These are phyloP conservation scores for Omphalotus olearius DNA, from an alignment of 1,284 basidiomycete genomes.

Conservation along the genomic window DNA sequence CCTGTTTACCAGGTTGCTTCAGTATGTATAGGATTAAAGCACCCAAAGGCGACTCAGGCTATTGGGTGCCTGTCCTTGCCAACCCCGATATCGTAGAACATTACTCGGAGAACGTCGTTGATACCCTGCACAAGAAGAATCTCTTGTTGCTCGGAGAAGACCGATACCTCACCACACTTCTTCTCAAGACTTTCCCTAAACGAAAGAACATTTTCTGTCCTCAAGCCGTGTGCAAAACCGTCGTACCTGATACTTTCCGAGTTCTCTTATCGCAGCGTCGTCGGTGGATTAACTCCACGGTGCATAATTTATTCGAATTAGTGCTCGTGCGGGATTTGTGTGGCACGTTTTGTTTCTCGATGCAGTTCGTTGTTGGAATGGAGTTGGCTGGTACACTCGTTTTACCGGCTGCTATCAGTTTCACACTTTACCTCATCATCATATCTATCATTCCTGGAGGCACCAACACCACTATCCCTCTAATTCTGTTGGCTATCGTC, in stretches of 20 bases:
- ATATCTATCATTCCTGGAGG: conserved; percentile 79
- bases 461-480: conserved; percentile 85
- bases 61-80: conserved; percentile 97
- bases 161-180: conserved; percentile 93
- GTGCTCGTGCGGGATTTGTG: conserved; percentile 93
- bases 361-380: conserved; percentile 98
- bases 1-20: conserved; percentile 98
- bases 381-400: conserved; percentile 95
- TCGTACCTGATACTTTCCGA: conserved; percentile 94
- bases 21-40: conserved; percentile 99
- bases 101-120: conserved; percentile 97
- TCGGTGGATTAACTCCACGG: conserved; percentile 99
- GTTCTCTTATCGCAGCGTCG: conserved; percentile 94
- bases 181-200: conserved; percentile 98
- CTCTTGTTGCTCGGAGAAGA: conserved; percentile 96
- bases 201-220: conserved; percentile 99
- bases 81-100: conserved; percentile 97
- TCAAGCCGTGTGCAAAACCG: conserved; percentile 96
- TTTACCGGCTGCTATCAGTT: conserved; percentile 94
- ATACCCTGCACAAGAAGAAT: conserved; percentile 99
- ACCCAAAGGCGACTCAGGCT: conserved; percentile 87
- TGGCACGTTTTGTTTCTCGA: conserved; percentile 95
- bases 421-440: conserved; percentile 92
- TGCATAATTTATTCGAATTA: conserved; percentile 95
- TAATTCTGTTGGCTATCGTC: conserved; percentile 89